phyloP scores from a whole-genome alignment of 805 yeast species.

The Pichia thaimueangensis region DNA sequence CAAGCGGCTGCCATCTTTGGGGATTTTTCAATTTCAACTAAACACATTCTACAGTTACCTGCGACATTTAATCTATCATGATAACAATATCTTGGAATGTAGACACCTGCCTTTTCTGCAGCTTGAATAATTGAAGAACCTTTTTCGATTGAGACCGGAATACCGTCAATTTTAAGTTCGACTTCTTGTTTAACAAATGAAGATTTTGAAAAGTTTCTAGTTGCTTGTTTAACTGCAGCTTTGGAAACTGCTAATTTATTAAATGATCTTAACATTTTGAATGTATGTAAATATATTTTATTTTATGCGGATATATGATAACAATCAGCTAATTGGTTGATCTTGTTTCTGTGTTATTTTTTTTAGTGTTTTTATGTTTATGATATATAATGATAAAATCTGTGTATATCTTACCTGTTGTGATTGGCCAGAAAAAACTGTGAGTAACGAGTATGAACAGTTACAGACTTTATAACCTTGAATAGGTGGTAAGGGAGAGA shows the following conservation, averaged over 20 bases:
- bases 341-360: no score
- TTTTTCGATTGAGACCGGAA: conserved; percentile 70
- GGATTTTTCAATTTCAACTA: conserved; percentile 83
- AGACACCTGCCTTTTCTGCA: conserved; percentile 84
- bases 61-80: conserved; percentile 88
- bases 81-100: conserved; percentile 84
- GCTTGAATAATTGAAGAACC: conserved; percentile 89
- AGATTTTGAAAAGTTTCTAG: conserved; percentile 12
- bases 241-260: conserved; percentile 11
- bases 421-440: no score
- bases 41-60: conserved; percentile 91
- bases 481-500: no score
- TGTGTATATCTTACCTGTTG: no score
- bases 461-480: no score
- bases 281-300: no score
- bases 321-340: no score
- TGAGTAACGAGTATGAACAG: no score
- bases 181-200: conserved; percentile 20
- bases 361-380: no score
- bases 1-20: conserved; percentile 88
- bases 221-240: conserved; percentile 10
- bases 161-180: conserved; percentile 55
- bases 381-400: no score
- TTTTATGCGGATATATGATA: no score
- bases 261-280: conserved; percentile 15